Conservation (phyloP, 208 protist genomes). For the Trypanosoma scelopori region DNA sequence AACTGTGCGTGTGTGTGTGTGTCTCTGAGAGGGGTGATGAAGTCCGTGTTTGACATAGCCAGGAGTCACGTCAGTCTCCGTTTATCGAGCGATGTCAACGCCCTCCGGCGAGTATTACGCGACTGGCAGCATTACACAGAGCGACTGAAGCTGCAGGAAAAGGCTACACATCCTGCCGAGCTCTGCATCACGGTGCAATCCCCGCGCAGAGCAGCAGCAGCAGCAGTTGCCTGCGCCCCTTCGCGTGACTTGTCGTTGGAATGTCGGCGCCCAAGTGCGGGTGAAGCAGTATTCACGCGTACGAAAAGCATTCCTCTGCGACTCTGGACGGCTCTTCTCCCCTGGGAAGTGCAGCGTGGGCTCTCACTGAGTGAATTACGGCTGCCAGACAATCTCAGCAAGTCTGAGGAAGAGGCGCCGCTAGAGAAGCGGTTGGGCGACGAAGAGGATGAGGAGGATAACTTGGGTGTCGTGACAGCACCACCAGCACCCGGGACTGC, state of each 20-base stretch:
- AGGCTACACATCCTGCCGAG: constrained; percentile 50
- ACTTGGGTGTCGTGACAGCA: constrained; percentile 56
- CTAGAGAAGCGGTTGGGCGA: constrained; percentile 1
- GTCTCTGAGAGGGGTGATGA: no score
- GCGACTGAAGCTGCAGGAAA: constrained; percentile 50
- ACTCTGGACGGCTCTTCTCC: constrained; percentile 81
- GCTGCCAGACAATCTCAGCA: constrained; percentile 20
- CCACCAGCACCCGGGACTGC: constrained; percentile 1
- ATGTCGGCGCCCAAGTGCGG: not conserved
- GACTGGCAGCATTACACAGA: constrained; percentile 71
- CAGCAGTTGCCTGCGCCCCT: not conserved
- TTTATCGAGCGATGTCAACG: constrained; percentile 44
- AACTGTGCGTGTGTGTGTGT: not conserved
- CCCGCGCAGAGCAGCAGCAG: not conserved
- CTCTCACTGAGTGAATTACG: constrained; percentile 59
- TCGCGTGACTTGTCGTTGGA: not conserved
- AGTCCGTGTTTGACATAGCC: constrained; percentile 50
- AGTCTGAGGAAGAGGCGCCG: not conserved
- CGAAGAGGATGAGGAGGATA: constrained; percentile 49
- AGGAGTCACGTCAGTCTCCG: constrained; percentile 58
- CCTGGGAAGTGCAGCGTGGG: constrained; percentile 85
- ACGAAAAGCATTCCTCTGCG: constrained; percentile 49
- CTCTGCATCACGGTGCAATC: constrained; percentile 48
- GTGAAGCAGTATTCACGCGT: constrained; percentile 3
- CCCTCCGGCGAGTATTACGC: constrained; percentile 59